Conservation (phyloP, 768 basidiomycete genomes). For the Termitomyces sp. region DNA sequence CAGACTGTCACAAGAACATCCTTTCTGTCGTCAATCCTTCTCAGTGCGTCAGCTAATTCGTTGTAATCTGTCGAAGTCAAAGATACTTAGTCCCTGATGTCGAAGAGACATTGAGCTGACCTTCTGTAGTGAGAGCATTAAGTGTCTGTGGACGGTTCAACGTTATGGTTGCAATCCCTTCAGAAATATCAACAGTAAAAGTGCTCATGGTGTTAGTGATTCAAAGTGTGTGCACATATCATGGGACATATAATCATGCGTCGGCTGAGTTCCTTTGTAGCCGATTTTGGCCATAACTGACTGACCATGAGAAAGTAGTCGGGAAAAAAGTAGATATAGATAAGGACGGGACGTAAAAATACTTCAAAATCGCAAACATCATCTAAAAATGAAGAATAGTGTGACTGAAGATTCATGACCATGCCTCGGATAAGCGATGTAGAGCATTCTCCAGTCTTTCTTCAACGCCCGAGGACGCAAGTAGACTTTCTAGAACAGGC, state of each 20-base stretch:
- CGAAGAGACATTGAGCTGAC: slow-evolving; percentile 16
- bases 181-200: slow-evolving; percentile 41
- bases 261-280: neutral
- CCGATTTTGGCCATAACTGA: neutral
- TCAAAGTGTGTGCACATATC: neutral
- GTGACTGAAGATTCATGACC: slow-evolving; percentile 23
- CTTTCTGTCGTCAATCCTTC: slow-evolving; percentile 51
- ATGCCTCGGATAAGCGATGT: slow-evolving; percentile 34
- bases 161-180: slow-evolving; percentile 65
- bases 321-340: neutral
- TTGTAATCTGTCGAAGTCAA: slow-evolving; percentile 49
- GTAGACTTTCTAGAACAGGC: slow-evolving; percentile 48
- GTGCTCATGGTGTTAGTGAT: slow-evolving; percentile 31
- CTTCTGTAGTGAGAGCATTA: slow-evolving; percentile 56
- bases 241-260: neutral
- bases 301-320: neutral
- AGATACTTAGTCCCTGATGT: neutral
- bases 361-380: too few relatives aligned
- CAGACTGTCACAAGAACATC: slow-evolving; percentile 64
- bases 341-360: neutral
- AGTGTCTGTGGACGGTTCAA: slow-evolving; percentile 53
- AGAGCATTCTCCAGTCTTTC: slow-evolving; percentile 36
- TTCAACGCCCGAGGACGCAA: slow-evolving; percentile 35
- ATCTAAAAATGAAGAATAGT: neutral
- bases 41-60: slow-evolving; percentile 49